Percentiles rank a stretch among this genome's conserved stretches.
phyloP scores from a whole-genome alignment of 2,329 filamentous ascomycete genomes.

The Harringtonia lauricola region DNA sequence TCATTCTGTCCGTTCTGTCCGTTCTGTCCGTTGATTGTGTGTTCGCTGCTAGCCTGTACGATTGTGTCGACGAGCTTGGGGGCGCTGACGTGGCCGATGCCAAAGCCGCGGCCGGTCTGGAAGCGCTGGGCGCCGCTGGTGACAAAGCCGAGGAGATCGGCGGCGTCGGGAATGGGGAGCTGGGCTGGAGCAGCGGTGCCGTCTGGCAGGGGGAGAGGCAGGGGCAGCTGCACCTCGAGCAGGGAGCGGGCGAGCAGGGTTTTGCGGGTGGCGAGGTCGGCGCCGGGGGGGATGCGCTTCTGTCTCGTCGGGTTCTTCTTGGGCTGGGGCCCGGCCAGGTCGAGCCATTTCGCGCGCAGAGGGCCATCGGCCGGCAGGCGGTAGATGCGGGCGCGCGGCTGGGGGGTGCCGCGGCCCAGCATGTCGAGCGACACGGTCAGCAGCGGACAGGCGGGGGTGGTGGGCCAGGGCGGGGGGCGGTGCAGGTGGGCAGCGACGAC shows the following conservation, averaged over 20 bases:
- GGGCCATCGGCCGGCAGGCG: constrained; percentile 51
- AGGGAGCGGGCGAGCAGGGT: constrained; percentile 37
- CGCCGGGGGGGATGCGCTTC: constrained; percentile 12
- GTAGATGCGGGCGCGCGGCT: constrained; percentile 71
- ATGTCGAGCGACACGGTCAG: constrained; percentile 58
- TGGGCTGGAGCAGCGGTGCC: constrained; percentile 34
- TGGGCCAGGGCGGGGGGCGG: constrained; percentile 9
- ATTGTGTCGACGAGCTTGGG: constrained; percentile 40
- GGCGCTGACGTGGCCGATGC: constrained; percentile 53
- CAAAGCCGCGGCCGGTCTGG: constrained; percentile 62
- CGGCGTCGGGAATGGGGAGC: constrained; percentile 58
- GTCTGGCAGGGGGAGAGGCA: constrained; percentile 22
- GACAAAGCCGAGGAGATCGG: constrained; percentile 80
- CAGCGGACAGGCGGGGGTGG: constrained; percentile 20
- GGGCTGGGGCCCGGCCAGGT: constrained; percentile 15
- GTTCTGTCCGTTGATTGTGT: constrained; percentile 4
- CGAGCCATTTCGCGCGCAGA: constrained; percentile 63
- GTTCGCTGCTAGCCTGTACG: constrained; percentile 7
- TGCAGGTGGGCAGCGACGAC: constrained; percentile 21
- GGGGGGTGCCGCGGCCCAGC: constrained; percentile 58
- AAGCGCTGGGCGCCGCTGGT: constrained; percentile 80
- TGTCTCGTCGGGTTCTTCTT: too few relatives aligned
- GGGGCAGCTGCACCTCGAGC: constrained; percentile 24
- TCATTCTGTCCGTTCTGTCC: constrained; percentile 10
- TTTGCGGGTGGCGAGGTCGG: constrained; percentile 27